These are phyloP conservation scores for Gracilaria vermiculophylla DNA, from an alignment of 23 red algal genomes.

Conservation along the genomic window DNA sequence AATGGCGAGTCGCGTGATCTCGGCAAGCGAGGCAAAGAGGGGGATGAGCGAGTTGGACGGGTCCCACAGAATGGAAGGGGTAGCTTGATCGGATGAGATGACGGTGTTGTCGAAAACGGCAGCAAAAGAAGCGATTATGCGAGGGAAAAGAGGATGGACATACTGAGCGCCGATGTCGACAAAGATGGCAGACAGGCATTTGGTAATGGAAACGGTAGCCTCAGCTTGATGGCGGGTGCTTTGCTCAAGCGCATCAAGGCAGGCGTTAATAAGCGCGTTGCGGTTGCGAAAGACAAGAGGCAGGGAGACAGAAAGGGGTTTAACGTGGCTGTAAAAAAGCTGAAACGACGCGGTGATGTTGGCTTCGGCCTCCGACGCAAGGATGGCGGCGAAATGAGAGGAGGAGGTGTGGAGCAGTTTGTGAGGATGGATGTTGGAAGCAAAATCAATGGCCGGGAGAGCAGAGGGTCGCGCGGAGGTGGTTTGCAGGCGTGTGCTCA, in stretches of 20 bases:
- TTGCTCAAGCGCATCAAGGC: background rate
- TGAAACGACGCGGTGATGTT: slow-evolving; percentile 60
- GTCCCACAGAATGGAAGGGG: slow-evolving; percentile 55
- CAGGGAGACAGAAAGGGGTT: slow-evolving; percentile 42
- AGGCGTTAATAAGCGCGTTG: slow-evolving; percentile 1
- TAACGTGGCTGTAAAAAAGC: background rate
- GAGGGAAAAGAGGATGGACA: slow-evolving; percentile 55
- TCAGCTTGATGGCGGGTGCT: slow-evolving; percentile 17
- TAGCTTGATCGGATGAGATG: background rate
- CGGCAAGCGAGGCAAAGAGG: slow-evolving; percentile 39
- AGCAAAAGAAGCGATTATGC: slow-evolving; percentile 31
- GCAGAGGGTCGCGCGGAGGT: slow-evolving; percentile 48
- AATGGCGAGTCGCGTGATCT: slow-evolving; percentile 14
- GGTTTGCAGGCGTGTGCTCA: slow-evolving; percentile 19
- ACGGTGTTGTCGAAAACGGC: slow-evolving; percentile 4
- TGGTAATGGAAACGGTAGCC: slow-evolving; percentile 39
- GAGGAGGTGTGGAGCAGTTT: background rate
- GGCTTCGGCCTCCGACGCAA: background rate
- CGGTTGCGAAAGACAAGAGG: slow-evolving; percentile 54
- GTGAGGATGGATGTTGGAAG: background rate
- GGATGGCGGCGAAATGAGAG: slow-evolving; percentile 39
- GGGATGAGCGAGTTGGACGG: slow-evolving; percentile 46
- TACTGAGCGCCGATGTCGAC: slow-evolving; percentile 41
- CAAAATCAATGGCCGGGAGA: slow-evolving; percentile 21
- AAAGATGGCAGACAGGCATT: slow-evolving; percentile 42